Evolutionary conservation across 176 grass and related monocot species (phyloP).

Genomic region (Eragrostis curvula): DNA sequence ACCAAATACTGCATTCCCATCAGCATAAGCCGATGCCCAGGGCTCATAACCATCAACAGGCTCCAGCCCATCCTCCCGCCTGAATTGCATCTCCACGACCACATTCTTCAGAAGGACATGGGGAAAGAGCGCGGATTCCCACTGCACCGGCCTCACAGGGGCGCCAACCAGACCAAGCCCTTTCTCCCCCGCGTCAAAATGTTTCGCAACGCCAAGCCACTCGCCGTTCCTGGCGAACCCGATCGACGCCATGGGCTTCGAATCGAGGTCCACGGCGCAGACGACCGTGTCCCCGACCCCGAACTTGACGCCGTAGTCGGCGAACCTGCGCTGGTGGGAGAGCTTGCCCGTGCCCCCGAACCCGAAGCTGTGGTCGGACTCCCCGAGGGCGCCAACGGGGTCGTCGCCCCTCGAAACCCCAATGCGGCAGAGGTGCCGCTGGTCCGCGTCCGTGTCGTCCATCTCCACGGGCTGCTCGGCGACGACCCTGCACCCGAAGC

Average conservation of each 20-base stretch:
- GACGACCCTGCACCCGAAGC: conserved; percentile 66
- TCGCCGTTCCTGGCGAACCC: conserved; percentile 64
- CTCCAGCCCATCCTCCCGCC: conserved; percentile 58
- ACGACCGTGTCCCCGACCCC: conserved; percentile 65
- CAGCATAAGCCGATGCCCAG: conserved; percentile 39
- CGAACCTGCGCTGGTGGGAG: conserved; percentile 51
- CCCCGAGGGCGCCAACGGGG: conserved; percentile 58
- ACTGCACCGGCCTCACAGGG: conserved; percentile 34
- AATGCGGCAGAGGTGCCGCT: conserved; percentile 66
- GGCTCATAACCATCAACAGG: conserved; percentile 61
- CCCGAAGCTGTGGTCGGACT: conserved; percentile 60
- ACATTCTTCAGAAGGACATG: conserved; percentile 78
- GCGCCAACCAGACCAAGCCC: conserved; percentile 52
- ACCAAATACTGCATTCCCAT: conserved; percentile 46
- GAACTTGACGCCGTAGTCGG: conserved; percentile 53
- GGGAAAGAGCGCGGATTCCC: conserved; percentile 66
- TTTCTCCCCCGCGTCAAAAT: conserved; percentile 47
- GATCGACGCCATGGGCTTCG: conserved; percentile 52
- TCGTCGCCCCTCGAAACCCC: conserved; percentile 57
- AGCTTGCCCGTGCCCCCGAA: conserved; percentile 73
- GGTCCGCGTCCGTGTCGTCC: conserved; percentile 47
- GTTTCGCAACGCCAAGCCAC: conserved; percentile 50
- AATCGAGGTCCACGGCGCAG: conserved; percentile 66
- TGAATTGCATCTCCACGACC: conserved; percentile 61
- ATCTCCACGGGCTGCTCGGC: conserved; percentile 63